Conservation (phyloP, 2,329 filamentous ascomycete genomes). For the Aspergillus arachidicola region DNA sequence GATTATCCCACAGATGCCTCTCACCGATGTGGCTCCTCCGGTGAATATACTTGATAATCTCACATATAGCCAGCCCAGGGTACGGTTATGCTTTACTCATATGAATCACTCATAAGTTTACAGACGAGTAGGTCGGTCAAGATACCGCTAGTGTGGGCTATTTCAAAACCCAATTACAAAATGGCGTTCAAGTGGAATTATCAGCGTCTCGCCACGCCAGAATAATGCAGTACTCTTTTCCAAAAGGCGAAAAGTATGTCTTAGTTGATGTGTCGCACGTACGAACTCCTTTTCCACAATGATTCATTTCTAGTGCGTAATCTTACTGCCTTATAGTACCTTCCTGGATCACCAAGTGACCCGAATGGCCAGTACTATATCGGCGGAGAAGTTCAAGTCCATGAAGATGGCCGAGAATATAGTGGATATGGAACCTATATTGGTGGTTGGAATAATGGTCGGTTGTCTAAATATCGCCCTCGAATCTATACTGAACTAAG, state of each 20-base stretch:
- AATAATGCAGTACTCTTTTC: constrained; percentile 66
- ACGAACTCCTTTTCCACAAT: constrained; percentile 4
- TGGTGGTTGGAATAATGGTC: constrained; percentile 50
- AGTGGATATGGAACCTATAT: constrained; percentile 52
- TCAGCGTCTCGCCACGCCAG: constrained; percentile 66
- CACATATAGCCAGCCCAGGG: constrained; percentile 60
- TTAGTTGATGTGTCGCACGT: constrained; percentile 60
- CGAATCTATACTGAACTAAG: constrained; percentile 4
- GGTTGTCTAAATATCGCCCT: background rate
- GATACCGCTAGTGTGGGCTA: constrained; percentile 65
- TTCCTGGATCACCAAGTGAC: constrained; percentile 46
- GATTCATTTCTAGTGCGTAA: constrained; percentile 6
- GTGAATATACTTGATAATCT: constrained; percentile 47
- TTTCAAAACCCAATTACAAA: constrained; percentile 62
- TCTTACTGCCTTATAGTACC: constrained; percentile 45
- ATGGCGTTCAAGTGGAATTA: constrained; percentile 64
- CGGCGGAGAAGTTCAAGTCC: constrained; percentile 43
- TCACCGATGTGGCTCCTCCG: constrained; percentile 39
- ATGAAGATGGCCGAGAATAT: constrained; percentile 44
- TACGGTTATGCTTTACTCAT: constrained; percentile 28
- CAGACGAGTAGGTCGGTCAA: constrained; percentile 36
- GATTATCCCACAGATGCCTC: constrained; percentile 35
- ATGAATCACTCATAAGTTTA: background rate
- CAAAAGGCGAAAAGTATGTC: constrained; percentile 58
- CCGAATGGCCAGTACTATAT: constrained; percentile 46